Conservation (phyloP, 2,329 filamentous ascomycete species). For the Pseudogymnoascus sp. region DNA sequence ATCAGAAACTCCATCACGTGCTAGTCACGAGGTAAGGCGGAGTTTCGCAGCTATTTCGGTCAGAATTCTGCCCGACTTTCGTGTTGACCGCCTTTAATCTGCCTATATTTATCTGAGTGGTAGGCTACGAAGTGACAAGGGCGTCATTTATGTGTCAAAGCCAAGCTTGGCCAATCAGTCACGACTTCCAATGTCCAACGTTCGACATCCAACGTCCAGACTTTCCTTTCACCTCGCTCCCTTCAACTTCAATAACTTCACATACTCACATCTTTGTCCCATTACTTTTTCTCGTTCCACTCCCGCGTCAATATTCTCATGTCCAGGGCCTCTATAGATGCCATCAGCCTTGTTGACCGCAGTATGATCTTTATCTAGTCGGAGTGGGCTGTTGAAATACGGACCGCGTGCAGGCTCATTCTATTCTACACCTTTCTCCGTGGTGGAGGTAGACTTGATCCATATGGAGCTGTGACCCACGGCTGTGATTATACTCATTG, state of each 20-base stretch:
- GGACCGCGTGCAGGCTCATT: neutral
- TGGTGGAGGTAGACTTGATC: neutral
- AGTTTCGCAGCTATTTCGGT: neutral
- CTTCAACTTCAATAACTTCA: neutral
- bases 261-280: neutral
- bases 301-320: neutral
- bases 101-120: neutral
- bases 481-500: neutral
- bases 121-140: neutral
- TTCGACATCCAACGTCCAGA: neutral
- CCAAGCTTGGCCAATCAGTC: neutral
- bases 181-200: neutral
- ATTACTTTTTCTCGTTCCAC: neutral
- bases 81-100: neutral
- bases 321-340: neutral
- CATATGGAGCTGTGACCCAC: neutral
- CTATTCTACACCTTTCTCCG: neutral
- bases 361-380: neutral
- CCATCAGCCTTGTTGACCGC: neutral
- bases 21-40: neutral
- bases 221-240: neutral
- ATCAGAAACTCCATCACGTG: neutral
- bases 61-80: neutral
- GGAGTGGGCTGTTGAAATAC: neutral
- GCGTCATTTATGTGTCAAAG: constrained; percentile 7